Evolutionary conservation across 2,329 filamentous ascomycete genomes (phyloP), one percentile per base, ranked within the genome.

Genomic region (Botrytis hyacinthi): DNA sequence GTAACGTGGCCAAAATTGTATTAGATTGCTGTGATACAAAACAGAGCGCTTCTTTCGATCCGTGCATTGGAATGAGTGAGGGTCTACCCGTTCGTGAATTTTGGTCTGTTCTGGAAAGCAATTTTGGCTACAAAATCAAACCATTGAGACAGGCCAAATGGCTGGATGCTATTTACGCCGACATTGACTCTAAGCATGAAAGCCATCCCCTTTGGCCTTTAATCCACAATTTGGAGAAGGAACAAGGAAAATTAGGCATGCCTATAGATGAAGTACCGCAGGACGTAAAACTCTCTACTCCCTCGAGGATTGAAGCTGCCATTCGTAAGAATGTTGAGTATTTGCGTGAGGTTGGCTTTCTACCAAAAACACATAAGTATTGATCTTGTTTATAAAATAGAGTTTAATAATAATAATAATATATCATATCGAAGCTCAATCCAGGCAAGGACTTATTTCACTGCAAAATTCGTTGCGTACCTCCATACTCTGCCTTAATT

Each of bases 211-310:
- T 72, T 35, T 67, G 61, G 35, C 62, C 70, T 32, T 62, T 72
- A 8, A 59, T 82, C 80, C 63, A 69, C 35, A 73, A 44, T n/a
- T 26, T 73, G 2, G 71, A 73, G 18, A 69, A 73, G 22, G 71
- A 69, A 26, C 63, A 69, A 32, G 71, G 71, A 4, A 73, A 67
- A 57, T 48, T 73, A 29, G 71, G 71, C 8, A 32, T 73, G 48
- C 71, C 54, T 48, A 29, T 73, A 18, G 16, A 69, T 59, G 29
- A 73, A 61, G 48, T 69, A 29, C 51, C 51, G 40, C 29, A 60
- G 29, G 71, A 57, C 1, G 16, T 61, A n/a, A 51, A 61, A 37
- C 40, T 68, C n/a, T 54, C 26, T 14, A 51, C 63, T 40, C 29
- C 62, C 9, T 69, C 63, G 20, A 51, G 51, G 60, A 51, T 69